Base-by-base conservation (phyloP, 345 rosid genomes). In the Euphorbia pulcherrima region DNA sequence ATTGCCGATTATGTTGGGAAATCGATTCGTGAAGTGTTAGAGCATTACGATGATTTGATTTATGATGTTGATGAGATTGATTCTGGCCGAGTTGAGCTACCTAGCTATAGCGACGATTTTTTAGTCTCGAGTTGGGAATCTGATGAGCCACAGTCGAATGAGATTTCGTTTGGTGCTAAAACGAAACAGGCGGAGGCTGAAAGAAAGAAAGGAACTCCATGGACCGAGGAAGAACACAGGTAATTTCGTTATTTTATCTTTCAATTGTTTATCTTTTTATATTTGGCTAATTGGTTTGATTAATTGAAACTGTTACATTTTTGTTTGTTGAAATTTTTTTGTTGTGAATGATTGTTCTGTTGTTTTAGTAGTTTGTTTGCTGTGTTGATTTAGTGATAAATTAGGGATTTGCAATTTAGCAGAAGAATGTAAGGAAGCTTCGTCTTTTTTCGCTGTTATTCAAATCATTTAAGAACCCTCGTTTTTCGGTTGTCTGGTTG, bases 121-220 rank as follows among this genome's bases (percentile, higher is more conserved):
- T 18, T 66, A 1, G 61, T 46, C 8, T 58, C 75, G 72, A 50
- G 68, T 40, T 83, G 81, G 72, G 78, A 77, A 10, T 62, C 76
- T 4, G 56, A 6, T 40, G 24, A 13, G 46, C 26, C 11, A 0
- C 53, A 12, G 4, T 41, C 79, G 54, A 52, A 62, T 67, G 86
- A 80, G 82, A 85, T 83, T 61, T 74, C 83, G 0, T 83, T 79
- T 56, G 82, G 79, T 2, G 29, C 71, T 0, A 77, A 75, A 60
- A 50, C 54, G 3, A 54, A 67, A 68, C 69, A 72, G 12, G 74
- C 66, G 0, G 86, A 84, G 0, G 44, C 66, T 0, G 97, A 90
- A 73, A 73, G 92, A 24, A 93, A 86, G 82, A 86, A 87, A 77
- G 96, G 97, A 44, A 85, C 85, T 18, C 97, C 97, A 0, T 87